Conservation (phyloP, 2,329 filamentous ascomycete species). For the Alternaria triticimaculans region DNA sequence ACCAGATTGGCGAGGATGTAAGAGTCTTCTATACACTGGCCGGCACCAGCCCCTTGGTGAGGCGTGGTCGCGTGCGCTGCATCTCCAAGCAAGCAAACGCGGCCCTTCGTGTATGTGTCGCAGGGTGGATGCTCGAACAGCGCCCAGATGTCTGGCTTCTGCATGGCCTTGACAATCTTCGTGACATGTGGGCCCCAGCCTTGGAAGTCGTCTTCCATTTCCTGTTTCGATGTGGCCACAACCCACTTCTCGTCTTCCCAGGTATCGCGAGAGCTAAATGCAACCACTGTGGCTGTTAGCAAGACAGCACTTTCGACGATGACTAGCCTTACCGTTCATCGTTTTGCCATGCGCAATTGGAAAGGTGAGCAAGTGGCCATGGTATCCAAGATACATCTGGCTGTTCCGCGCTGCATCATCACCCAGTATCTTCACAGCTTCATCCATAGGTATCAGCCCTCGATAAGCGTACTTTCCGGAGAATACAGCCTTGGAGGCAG, state of each 20-base stretch:
- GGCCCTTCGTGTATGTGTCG: conserved; percentile 53
- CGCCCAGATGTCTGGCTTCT: conserved; percentile 63
- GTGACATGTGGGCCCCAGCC: conserved; percentile 40
- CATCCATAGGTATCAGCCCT: conserved; percentile 66
- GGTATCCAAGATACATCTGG: conserved; percentile 65
- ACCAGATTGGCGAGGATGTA: conserved; percentile 40
- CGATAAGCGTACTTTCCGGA: conserved; percentile 69
- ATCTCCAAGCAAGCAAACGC: conserved; percentile 61
- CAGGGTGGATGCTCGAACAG: conserved; percentile 62
- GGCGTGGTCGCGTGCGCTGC: conserved; percentile 64
- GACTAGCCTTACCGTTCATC: conserved; percentile 58
- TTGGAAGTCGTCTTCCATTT: conserved; percentile 41
- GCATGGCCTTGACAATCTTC: conserved; percentile 49
- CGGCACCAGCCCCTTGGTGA: conserved; percentile 63
- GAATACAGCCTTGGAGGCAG: conserved; percentile 58
- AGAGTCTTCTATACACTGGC: conserved; percentile 64
- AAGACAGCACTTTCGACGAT: too few species aligned
- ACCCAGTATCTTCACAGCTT: conserved; percentile 59
- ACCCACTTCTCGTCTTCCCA: conserved; percentile 46
- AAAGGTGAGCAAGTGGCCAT: conserved; percentile 68
- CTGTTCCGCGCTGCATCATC: conserved; percentile 58
- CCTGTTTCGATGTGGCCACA: conserved; percentile 40
- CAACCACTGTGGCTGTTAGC: conserved; percentile 39
- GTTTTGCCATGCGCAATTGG: conserved; percentile 64
- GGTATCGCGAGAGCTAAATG: conserved; percentile 40